A percentile compares a stretch with the other conserved stretches of the same genome.
phyloP scores from a whole-genome alignment of 306 rosid species.

The Sicyos baderoa region DNA sequence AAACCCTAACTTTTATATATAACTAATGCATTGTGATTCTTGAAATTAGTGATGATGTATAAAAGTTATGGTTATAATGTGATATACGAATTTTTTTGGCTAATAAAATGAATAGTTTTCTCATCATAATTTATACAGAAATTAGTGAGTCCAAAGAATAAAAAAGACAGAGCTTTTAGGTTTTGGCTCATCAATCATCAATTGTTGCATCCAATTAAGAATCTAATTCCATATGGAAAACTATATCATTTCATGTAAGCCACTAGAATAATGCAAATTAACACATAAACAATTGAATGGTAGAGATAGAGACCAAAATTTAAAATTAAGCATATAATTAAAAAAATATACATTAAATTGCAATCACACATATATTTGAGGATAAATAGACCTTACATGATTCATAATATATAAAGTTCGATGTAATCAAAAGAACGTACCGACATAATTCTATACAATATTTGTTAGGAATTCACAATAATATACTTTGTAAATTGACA shows the following conservation, averaged over 20 bases:
- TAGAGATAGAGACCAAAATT: neutral
- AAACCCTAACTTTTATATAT: no score
- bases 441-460: neutral
- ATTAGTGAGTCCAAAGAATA: neutral
- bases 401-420: neutral
- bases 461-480: neutral
- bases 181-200: neutral
- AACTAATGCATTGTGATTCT: no score
- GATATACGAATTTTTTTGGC: no score
- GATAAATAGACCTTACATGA: neutral
- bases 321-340: neutral
- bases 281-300: neutral
- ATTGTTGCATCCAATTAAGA: neutral
- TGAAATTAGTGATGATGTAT: no score
- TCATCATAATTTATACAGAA: neutral
- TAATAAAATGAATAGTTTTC: no score
- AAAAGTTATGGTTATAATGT: no score
- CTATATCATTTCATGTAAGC: neutral
- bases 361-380: neutral
- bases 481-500: neutral
- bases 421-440: neutral
- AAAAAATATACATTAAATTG: neutral
- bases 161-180: neutral
- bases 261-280: neutral
- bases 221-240: neutral